Evolutionary conservation across 2,329 filamentous ascomycete species (phyloP), one percentile per base, ranked within the genome.

Genomic region (Emmonsia crescens): DNA sequence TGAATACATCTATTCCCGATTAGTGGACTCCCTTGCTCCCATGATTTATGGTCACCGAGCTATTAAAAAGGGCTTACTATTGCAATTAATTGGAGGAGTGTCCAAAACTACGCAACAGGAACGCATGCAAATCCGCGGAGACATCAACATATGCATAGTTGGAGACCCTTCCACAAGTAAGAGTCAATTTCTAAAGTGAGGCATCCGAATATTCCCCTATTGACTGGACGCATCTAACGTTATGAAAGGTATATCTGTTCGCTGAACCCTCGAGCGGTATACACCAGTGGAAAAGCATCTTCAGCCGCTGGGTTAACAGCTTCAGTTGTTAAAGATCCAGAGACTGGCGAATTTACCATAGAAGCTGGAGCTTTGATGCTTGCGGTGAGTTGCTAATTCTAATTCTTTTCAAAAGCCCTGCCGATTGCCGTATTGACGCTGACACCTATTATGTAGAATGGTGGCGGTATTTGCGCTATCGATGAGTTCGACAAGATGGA

Each of bases 401-500:
- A 10, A 12, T 14, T 10, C 10, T 24, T 33, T 48, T 44, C n/a
- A 16, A 10, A 40, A 16, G 10, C 48, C 5, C 33, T 24, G 24
- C 33, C 31, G 6, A 54, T 38, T 38, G n/a, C 36, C 19, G 16
- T n/a, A 14, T n/a, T 29, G 27, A 19, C 42, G 36, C 65, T 66
- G 52, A 63, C 44, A 57, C 36, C 42, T 16, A 44, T 29, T 14
- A 27, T 48, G 1, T 58, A 76, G 74, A 77, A 77, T 48, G 85
- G 97, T 71, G 96, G 96, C 67, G 94, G 94, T 60, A 95, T 97
- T 69, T 99, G 94, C 75, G 92, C 91, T 63, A 99, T 99, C 73
- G 94, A 99, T 72, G 94, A 99, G 74, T 99, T 99, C 69, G 94
- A 99, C 84, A 99, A 99, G 80, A 99, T 99, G 94, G 94, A 99